A percentile compares a stretch with the other conserved stretches of the same genome.
These are phyloP conservation scores for Mycena galopus DNA, from an alignment of 768 basidiomycete genomes.

Conservation along the genomic window DNA sequence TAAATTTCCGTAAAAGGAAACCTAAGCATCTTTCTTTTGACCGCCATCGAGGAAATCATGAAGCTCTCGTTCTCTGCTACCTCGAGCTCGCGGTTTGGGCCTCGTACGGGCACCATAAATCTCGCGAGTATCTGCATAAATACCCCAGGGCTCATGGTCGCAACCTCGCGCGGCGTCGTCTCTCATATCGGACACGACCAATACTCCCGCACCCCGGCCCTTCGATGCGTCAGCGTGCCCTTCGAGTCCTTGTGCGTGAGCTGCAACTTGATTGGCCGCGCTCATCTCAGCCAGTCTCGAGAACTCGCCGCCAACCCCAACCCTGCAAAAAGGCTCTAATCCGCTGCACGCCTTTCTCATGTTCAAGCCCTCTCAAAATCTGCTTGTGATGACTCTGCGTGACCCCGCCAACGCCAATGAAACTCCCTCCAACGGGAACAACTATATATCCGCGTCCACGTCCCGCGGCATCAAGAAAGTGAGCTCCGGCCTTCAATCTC, in stretches of 20 bases:
- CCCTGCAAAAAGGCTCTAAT: constrained; percentile 61
- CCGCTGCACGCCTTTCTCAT: constrained; percentile 80
- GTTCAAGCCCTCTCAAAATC: constrained; percentile 58
- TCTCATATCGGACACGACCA: constrained; percentile 83
- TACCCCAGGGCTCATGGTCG: constrained; percentile 73
- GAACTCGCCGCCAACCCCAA: constrained; percentile 74
- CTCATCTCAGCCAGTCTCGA: constrained; percentile 64
- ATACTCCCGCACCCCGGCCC: constrained; percentile 54
- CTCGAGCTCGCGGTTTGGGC: constrained; percentile 44
- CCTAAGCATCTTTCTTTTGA: too few species aligned
- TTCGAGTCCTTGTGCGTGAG: constrained; percentile 86
- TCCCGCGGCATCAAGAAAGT: constrained; percentile 76
- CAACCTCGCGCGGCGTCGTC: constrained; percentile 80
- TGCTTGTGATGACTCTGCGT: constrained; percentile 72
- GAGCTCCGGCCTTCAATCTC: background rate
- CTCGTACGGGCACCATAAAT: constrained; percentile 51
- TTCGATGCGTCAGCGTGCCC: constrained; percentile 76
- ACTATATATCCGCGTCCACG: constrained; percentile 67
- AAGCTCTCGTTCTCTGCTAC: constrained; percentile 13
- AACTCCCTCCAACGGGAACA: constrained; percentile 81
- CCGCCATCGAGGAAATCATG: too few species aligned
- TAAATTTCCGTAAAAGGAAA: too few species aligned
- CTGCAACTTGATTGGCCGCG: constrained; percentile 68
- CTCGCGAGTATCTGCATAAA: constrained; percentile 50
- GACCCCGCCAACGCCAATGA: constrained; percentile 74